These are phyloP conservation scores for Desmodesmus armatus DNA, from an alignment of 139 green algal species.

Conservation along the genomic window DNA sequence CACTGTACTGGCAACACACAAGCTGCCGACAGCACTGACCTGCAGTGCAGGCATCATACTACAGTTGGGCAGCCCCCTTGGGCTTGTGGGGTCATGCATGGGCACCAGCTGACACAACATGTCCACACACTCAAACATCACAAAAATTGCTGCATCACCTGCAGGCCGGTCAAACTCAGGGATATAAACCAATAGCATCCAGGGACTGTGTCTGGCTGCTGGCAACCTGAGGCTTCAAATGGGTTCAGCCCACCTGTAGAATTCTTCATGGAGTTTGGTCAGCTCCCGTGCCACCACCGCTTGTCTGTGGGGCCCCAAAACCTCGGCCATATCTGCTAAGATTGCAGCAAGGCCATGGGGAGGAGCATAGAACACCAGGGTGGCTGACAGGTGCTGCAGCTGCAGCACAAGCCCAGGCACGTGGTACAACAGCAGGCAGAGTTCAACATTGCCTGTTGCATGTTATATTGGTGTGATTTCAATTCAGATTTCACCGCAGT, in stretches of 20 bases:
- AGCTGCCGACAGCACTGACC: too few species aligned
- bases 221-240: not conserved
- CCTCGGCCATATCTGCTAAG: slow-evolving; percentile 69
- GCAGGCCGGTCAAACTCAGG: not conserved
- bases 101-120: too few species aligned
- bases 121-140: too few species aligned
- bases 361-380: slow-evolving; percentile 84
- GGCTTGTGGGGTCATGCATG: too few species aligned
- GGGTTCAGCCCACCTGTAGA: slow-evolving; percentile 66
- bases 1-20: too few species aligned
- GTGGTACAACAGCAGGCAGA: not conserved
- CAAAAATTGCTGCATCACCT: slow-evolving; percentile 14
- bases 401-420: not conserved
- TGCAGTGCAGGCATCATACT: too few species aligned
- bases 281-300: slow-evolving; percentile 89
- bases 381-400: slow-evolving; percentile 50
- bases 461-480: too few species aligned
- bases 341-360: slow-evolving; percentile 72
- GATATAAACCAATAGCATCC: not conserved
- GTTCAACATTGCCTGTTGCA: too few species aligned
- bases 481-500: too few species aligned
- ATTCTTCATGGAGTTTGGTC: slow-evolving; percentile 92
- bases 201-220: too few species aligned
- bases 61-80: too few species aligned
- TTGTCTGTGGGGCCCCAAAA: slow-evolving; percentile 66